Evolutionary conservation across 495 filamentous ascomycete genomes (phyloP).

Genomic region (Astrocystis sublimbata): DNA sequence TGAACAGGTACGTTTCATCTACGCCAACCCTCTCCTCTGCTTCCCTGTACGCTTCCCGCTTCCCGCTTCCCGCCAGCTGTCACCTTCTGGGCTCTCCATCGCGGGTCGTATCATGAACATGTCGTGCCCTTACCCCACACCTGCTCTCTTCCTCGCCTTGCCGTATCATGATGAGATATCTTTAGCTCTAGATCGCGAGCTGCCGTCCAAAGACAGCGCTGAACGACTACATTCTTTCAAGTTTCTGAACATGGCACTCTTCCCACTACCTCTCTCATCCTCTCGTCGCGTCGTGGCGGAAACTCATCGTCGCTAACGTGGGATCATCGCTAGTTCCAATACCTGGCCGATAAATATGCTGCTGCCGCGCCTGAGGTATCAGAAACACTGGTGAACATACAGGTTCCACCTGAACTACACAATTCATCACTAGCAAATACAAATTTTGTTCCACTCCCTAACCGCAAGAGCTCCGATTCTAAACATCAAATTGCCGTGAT

Average conservation of each 20-base stretch:
- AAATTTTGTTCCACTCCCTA: conserved; percentile 53
- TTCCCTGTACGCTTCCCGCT: neutral
- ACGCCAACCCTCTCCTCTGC: neutral
- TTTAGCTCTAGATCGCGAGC: conserved; percentile 77
- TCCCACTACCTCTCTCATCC: neutral
- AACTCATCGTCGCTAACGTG: conserved; percentile 17
- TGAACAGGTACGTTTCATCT: conserved; percentile 50
- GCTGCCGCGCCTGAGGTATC: conserved; percentile 52
- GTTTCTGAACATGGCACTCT: conserved; percentile 32
- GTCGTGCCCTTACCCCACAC: neutral
- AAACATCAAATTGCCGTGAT: conserved; percentile 56
- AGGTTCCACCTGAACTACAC: conserved; percentile 54
- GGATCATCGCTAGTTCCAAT: conserved; percentile 46
- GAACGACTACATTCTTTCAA: conserved; percentile 50
- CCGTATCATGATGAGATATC: conserved; percentile 55
- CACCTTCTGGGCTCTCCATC: neutral
- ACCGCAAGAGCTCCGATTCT: conserved; percentile 39
- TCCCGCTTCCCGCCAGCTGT: neutral
- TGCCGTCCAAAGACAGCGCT: conserved; percentile 44
- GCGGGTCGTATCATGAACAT: too few species aligned
- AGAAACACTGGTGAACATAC: conserved; percentile 55
- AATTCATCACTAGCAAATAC: conserved; percentile 43
- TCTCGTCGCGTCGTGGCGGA: neutral
- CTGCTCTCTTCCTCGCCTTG: conserved; percentile 21
- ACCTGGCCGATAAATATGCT: conserved; percentile 59